Evolutionary conservation across 2,329 filamentous ascomycete genomes (phyloP), one percentile per base, ranked within the genome.

Genomic region (Penicillium sp.): DNA sequence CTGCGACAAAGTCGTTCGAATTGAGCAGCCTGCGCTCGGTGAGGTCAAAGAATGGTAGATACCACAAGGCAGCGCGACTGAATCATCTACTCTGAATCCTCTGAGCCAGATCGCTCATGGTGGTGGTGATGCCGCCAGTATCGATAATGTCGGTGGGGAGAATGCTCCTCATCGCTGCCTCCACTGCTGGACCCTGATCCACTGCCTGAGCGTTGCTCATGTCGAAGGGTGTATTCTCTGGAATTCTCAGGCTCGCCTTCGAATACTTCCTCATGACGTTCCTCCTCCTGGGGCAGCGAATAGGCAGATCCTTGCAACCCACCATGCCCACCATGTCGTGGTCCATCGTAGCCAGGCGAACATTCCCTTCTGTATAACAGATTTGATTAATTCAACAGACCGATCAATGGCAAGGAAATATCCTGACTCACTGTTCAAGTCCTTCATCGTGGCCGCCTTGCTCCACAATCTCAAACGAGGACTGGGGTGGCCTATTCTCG

Each of bases 1-100:
- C 51, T 80, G 77, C 54, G 79, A 83, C 60, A 83, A 83, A 64
- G 72, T 82, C 45, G 73, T 83, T n/a, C 67, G 79, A n/a, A 67
- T 75, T 26, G 70, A 78, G 49, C 53, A 59, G 47, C 73, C 76
- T 6, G 67, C 64, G 41, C 51, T 63, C 13, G 76, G 74, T 3
- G 76, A 79, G 54, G 58, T 74, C 3, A 69, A 67, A 39, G 54
- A 69, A 51, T 74, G 71, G 71, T 74, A 57, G 48, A 27, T 13
- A 13, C 10, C 11, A 6, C 5, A 7, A 27, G 7, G 14, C 25
- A 27, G 25, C 25, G 4, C 25, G 14, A n/a, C 25, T 13, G 25
- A 27, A 4, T n/a, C 26, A 19, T 5, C 26, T 39, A 47, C 36
- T 57, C 46, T 14, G 51, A 54, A 33, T 41, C 47, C 10, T 37